A percentile compares a stretch with the other conserved stretches of the same genome.
Evolutionary conservation across 139 green algal species (phyloP).

Genomic region (Chlorella sp.): DNA sequence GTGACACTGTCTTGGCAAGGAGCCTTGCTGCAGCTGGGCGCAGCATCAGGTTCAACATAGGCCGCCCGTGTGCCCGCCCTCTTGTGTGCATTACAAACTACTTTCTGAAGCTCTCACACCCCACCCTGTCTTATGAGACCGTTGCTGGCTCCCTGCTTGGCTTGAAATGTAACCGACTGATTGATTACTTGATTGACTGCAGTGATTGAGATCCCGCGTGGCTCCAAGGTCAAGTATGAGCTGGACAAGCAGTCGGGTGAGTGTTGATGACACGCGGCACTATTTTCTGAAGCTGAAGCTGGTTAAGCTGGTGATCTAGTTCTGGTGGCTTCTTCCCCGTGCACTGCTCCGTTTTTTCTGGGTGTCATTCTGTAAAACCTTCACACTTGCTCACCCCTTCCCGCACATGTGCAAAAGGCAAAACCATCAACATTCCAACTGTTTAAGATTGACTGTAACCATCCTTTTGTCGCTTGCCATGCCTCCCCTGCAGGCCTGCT

Average conservation of each 20-base stretch:
- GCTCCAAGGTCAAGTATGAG: constrained; percentile 95
- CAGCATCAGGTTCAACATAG: no score
- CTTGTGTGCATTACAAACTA: no score
- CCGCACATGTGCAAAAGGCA: neutral
- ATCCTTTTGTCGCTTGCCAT: neutral
- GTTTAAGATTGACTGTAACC: no score
- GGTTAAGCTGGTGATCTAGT: neutral
- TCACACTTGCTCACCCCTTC: constrained; percentile 74
- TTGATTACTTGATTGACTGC: no score
- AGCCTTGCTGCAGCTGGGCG: no score
- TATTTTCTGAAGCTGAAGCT: neutral
- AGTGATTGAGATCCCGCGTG: constrained; percentile 92
- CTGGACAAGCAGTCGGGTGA: constrained; percentile 93
- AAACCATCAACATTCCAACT: neutral
- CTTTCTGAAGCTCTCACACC: no score
- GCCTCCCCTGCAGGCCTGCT: constrained; percentile 54
- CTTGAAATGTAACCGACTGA: no score
- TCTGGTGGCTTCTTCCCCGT: no score
- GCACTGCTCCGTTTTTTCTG: constrained; percentile 53
- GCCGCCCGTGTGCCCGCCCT: no score
- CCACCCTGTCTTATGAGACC: no score
- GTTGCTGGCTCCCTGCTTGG: no score
- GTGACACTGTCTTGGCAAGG: no score
- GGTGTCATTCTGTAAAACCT: constrained; percentile 94
- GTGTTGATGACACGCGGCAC: constrained; percentile 86